Evolutionary conservation across 1,284 basidiomycete species (phyloP).

Genomic region (Rhodotorula sp.): DNA sequence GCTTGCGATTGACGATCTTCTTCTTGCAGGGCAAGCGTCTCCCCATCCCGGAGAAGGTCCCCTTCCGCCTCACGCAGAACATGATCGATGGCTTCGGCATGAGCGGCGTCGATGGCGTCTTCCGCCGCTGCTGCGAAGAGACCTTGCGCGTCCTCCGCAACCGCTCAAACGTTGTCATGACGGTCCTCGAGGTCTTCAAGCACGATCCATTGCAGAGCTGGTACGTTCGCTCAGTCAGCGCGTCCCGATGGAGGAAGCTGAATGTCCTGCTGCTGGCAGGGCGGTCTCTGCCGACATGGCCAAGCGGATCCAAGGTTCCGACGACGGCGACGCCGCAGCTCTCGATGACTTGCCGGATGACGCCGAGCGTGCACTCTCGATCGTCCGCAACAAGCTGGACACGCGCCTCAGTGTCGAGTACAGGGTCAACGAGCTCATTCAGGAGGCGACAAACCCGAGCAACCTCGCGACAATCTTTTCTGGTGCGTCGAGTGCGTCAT

Average conservation of each 20-base stretch:
- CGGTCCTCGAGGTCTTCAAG: slow-evolving; percentile 94
- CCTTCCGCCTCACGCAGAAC: slow-evolving; percentile 91
- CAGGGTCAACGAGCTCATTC: slow-evolving; percentile 88
- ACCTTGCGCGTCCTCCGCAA: slow-evolving; percentile 85
- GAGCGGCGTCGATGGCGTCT: slow-evolving; percentile 87
- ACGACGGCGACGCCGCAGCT: slow-evolving; percentile 29
- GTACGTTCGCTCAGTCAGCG: slow-evolving; percentile 52
- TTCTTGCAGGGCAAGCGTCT: slow-evolving; percentile 82
- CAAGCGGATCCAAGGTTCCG: slow-evolving; percentile 37
- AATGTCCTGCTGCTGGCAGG: slow-evolving; percentile 30
- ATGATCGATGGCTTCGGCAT: slow-evolving; percentile 91
- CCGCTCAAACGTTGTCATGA: slow-evolving; percentile 82
- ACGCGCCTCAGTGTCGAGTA: slow-evolving; percentile 83
- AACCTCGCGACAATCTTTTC: slow-evolving; percentile 75
- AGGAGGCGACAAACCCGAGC: slow-evolving; percentile 74
- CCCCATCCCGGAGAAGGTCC: slow-evolving; percentile 80
- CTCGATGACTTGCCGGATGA: slow-evolving; percentile 59
- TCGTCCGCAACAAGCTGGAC: slow-evolving; percentile 77
- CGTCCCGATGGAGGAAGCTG: slow-evolving; percentile 1
- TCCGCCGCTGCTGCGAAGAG: slow-evolving; percentile 91
- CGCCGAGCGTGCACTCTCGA: slow-evolving; percentile 80
- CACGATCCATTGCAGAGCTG: slow-evolving; percentile 93
- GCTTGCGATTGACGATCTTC: not conserved
- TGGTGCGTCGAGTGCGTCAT: slow-evolving; percentile 1
- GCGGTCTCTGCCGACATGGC: slow-evolving; percentile 39